phyloP scores from a whole-genome alignment of 75 land plant genomes.

The Cunninghamia lanceolata region DNA sequence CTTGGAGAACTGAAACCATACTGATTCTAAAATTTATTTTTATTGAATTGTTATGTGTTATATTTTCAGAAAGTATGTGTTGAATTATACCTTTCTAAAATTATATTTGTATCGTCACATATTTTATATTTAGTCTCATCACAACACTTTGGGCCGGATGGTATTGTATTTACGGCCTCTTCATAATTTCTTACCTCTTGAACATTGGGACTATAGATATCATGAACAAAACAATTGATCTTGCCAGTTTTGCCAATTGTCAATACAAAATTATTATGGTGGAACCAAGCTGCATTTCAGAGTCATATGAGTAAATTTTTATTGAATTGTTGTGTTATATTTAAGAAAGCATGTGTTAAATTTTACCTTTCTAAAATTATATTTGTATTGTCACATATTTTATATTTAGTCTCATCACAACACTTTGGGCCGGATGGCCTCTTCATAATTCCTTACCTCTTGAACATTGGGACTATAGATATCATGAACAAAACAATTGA shows the following conservation, averaged over 20 bases:
- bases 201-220: neutral
- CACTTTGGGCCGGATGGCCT: neutral
- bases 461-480: neutral
- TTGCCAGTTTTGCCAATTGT: no score
- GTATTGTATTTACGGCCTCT: neutral
- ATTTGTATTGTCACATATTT: no score
- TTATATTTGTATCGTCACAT: neutral
- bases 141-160: neutral
- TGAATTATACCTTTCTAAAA: neutral
- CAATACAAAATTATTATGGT: no score
- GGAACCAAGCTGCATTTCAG: neutral
- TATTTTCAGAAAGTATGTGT: no score
- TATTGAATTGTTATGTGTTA: neutral
- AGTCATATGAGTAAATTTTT: neutral
- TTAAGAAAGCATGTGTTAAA: no score
- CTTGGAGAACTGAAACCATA: neutral
- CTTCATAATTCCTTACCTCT: neutral
- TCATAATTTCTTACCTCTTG: neutral
- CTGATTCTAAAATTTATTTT: neutral
- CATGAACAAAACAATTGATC: no score
- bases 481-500: no score
- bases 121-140: no score
- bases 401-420: no score
- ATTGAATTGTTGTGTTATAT: neutral
- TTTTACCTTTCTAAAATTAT: neutral